phyloP scores from a whole-genome alignment of 495 filamentous ascomycete species.

The Lichenothelia convexa region DNA sequence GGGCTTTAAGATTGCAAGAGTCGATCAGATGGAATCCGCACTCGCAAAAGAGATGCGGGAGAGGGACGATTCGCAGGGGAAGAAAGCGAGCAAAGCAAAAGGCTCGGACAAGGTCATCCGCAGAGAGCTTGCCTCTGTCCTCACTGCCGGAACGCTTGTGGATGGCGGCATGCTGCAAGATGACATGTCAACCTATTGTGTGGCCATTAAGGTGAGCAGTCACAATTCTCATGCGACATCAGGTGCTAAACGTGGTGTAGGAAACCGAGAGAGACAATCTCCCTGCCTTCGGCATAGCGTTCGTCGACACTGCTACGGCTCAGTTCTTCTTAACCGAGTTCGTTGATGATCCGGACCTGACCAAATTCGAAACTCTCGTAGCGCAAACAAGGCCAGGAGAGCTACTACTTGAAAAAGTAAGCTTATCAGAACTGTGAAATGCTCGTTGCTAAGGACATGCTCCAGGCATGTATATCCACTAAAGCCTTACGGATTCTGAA shows the following conservation, averaged over 20 bases:
- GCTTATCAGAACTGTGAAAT: background rate
- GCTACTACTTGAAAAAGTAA: slow-evolving; percentile 63
- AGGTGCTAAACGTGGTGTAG: slow-evolving; percentile 5
- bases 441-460: background rate
- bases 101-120: slow-evolving; percentile 83
- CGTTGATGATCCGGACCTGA: slow-evolving; percentile 80
- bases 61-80: slow-evolving; percentile 35
- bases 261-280: slow-evolving; percentile 58
- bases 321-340: slow-evolving; percentile 90
- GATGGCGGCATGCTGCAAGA: slow-evolving; percentile 95
- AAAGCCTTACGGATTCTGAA: slow-evolving; percentile 87
- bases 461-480: slow-evolving; percentile 46
- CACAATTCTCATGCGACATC: background rate
- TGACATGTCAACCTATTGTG: slow-evolving; percentile 93
- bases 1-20: slow-evolving; percentile 87
- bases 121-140: slow-evolving; percentile 74
- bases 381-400: slow-evolving; percentile 86
- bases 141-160: slow-evolving; percentile 83
- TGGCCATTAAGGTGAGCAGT: slow-evolving; percentile 55
- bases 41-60: slow-evolving; percentile 97
- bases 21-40: slow-evolving; percentile 91
- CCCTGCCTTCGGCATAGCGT: slow-evolving; percentile 78
- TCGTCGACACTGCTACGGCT: slow-evolving; percentile 90
- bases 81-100: slow-evolving; percentile 30
- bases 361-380: slow-evolving; percentile 94